Percentiles rank a stretch among this genome's conserved stretches.
Evolutionary conservation across 306 rosid species (phyloP).

Genomic region (Ziziphus jujuba): DNA sequence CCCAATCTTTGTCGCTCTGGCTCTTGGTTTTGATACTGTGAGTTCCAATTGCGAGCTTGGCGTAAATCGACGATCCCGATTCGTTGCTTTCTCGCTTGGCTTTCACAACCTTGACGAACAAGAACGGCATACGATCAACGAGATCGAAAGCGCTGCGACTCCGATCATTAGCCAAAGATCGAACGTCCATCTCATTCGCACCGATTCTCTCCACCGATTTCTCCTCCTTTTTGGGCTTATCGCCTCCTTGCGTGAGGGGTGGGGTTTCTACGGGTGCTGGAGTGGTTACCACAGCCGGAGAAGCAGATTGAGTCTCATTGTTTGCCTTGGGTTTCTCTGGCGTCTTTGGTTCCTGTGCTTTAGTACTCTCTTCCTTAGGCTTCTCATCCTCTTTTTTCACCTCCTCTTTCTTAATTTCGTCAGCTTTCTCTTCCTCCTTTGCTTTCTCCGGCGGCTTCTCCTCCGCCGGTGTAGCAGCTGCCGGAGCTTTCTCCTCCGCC

Average conservation of each 20-base stretch:
- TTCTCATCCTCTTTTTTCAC: constrained; percentile 42
- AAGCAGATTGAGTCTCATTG: constrained; percentile 27
- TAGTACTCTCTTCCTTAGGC: constrained; percentile 25
- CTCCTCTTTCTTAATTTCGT: constrained; percentile 15
- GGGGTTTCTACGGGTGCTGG: constrained; percentile 34
- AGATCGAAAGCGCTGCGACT: constrained; percentile 62
- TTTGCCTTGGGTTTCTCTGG: constrained; percentile 9
- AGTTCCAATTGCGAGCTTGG: constrained; percentile 80
- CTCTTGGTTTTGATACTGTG: constrained; percentile 63
- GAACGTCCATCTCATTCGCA: constrained; percentile 51
- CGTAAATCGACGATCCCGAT: constrained; percentile 19
- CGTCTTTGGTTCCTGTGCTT: constrained; percentile 5
- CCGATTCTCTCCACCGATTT: neutral
- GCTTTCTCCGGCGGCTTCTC: constrained; percentile 39
- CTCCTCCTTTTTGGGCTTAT: constrained; percentile 33
- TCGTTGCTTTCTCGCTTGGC: constrained; percentile 39
- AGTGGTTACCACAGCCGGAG: neutral
- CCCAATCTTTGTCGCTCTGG: constrained; percentile 74
- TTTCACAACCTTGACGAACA: constrained; percentile 64
- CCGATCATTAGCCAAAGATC: constrained; percentile 47
- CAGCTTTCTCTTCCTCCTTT: constrained; percentile 16
- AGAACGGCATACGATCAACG: constrained; percentile 71
- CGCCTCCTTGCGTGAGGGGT: constrained; percentile 33
- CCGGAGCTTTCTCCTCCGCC: neutral
- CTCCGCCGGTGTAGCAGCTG: constrained; percentile 14